Base-by-base conservation (phyloP, 768 basidiomycete species). In the Cystoderma amianthinum region DNA sequence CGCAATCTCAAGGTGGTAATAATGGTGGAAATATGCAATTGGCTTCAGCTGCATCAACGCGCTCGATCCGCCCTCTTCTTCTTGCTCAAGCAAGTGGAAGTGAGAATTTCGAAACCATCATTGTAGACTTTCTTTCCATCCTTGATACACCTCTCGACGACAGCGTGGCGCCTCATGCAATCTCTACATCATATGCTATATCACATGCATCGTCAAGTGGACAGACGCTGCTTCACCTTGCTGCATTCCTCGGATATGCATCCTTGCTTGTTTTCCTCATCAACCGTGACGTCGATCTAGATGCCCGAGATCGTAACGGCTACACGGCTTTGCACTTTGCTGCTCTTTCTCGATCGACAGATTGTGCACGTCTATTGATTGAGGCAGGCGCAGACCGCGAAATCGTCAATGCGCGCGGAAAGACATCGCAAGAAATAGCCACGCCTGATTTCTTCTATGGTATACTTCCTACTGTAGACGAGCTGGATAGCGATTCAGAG, bases 321-420 rank as follows among this genome's bases (percentile, higher is more conserved):
- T 90, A 75, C 57, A 98, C 94, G 0, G 79, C 96, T 0, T 63
- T 97, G 23, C 88, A 94, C 61, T 85, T 94, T 52, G 87, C 93
- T 13, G 83, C 79, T 0, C 61, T 94, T 23, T 68, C 67, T 5
- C 74, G 73, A 17, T 80, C 85, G 11, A 64, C 67, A 40, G 68
- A 73, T 9, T 92, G 88, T 59, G 74, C 76, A 2, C 64, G 69
- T 35, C 59, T 82, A 4, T 67, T 99, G 21, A 52, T 95, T n/a
- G 67, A 73, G 9, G 89, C 80, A 21, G 90, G 90, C 21, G 95
- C 95, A 0, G 82, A 88, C 47, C 56, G 70, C 20, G 82, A 85
- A 53, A 76, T 90, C 37, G 86, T 90, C 41, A 74, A 89, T 47
- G 74, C 69, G 0, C 63, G 74, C 21, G 88, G 88, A 13, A 80